Percentiles rank a stretch among this genome's conserved stretches.
These are phyloP conservation scores for Brassica hybrid DNA, from an alignment of 441 rosid genomes.

Conservation along the genomic window DNA sequence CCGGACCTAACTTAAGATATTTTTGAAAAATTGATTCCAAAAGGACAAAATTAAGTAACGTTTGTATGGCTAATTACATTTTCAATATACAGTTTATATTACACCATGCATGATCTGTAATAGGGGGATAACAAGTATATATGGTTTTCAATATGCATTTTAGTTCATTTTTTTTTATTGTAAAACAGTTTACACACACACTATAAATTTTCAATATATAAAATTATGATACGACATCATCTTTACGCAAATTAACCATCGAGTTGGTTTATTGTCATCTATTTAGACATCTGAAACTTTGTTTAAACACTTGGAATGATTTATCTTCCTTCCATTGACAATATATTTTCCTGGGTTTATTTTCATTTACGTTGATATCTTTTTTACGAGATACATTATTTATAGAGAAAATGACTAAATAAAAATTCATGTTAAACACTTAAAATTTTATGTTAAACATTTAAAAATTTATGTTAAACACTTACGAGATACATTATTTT, in stretches of 20 bases:
- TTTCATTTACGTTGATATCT: not conserved
- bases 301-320: not conserved
- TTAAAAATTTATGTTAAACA: no score
- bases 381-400: not conserved
- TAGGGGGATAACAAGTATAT: not conserved
- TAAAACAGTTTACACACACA: not conserved
- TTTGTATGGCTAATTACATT: slow-evolving; percentile 1
- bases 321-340: not conserved
- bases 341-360: not conserved
- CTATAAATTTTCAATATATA: not conserved
- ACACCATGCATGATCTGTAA: not conserved
- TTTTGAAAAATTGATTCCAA: slow-evolving; percentile 9
- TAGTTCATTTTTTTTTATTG: not conserved
- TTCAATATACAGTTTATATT: no score
- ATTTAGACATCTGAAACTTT: not conserved
- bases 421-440: no score
- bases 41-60: slow-evolving; percentile 16
- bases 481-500: no score
- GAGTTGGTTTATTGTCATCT: not conserved
- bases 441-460: no score
- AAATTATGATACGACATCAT: not conserved
- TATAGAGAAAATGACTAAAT: not conserved
- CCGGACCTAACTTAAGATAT: slow-evolving; percentile 25
- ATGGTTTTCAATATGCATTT: not conserved
- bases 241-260: not conserved